A percentile compares a stretch with the other conserved stretches of the same genome.
phyloP scores from a whole-genome alignment of 257 asterid genomes.

The Nicotiana knightiana region DNA sequence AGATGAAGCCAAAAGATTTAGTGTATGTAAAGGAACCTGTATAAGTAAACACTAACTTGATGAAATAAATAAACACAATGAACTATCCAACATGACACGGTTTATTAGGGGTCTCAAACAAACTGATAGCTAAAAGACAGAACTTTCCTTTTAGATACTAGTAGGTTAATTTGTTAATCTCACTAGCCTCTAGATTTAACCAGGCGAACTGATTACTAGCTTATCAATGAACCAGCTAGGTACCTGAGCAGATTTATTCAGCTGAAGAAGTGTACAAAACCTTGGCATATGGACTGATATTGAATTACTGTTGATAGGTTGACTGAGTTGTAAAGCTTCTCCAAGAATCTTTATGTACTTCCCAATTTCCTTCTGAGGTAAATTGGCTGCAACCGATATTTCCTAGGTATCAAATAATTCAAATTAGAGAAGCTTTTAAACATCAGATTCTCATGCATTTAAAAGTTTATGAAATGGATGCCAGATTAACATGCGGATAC shows the following conservation, averaged over 20 bases:
- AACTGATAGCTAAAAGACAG: neutral
- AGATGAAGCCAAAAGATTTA: neutral
- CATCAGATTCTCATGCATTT: too few relatives aligned
- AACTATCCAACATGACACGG: neutral
- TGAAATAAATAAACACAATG: neutral
- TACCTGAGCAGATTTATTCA: slow-evolving; percentile 99
- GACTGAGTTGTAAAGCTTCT: slow-evolving; percentile 94
- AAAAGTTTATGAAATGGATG: neutral
- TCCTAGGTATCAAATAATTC: slow-evolving; percentile 45
- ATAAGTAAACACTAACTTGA: neutral
- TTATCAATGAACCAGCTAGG: neutral
- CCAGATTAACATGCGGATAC: neutral
- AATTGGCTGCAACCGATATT: slow-evolving; percentile 88
- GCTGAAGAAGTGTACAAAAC: slow-evolving; percentile 97
- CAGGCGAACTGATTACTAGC: neutral
- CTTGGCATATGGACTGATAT: slow-evolving; percentile 98
- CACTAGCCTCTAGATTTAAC: neutral
- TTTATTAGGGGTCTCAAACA: neutral
- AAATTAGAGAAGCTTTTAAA: slow-evolving; percentile 10
- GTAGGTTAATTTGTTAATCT: slow-evolving; percentile 7
- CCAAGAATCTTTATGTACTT: slow-evolving; percentile 97
- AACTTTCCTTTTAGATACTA: neutral
- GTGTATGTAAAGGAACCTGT: neutral
- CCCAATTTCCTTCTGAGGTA: slow-evolving; percentile 98
- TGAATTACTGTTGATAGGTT: slow-evolving; percentile 94